These are phyloP conservation scores for Dothiorella sarmentorum DNA, from an alignment of 2,329 filamentous ascomycete genomes.

Conservation along the genomic window DNA sequence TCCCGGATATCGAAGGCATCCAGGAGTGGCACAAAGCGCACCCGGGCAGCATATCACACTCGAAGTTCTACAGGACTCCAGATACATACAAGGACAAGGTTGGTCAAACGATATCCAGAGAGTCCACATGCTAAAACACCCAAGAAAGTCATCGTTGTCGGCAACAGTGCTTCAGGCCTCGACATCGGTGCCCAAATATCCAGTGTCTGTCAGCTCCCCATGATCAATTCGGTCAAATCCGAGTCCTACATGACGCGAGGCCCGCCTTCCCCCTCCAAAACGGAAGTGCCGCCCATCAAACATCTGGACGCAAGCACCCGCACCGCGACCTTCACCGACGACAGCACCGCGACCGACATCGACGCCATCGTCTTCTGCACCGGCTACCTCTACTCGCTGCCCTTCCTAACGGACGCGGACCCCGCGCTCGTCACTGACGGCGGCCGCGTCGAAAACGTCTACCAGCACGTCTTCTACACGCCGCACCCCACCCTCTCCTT, in stretches of 20 bases:
- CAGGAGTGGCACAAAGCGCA: slow-evolving; percentile 38
- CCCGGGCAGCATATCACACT: slow-evolving; percentile 47
- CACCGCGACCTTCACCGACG: slow-evolving; percentile 65
- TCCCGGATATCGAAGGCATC: slow-evolving; percentile 43
- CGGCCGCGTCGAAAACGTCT: slow-evolving; percentile 66
- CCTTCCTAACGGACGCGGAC: slow-evolving; percentile 55
- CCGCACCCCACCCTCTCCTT: slow-evolving; percentile 76
- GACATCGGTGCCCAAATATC: slow-evolving; percentile 80
- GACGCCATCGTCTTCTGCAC: slow-evolving; percentile 84
- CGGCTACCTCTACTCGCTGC: slow-evolving; percentile 81
- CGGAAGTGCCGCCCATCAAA: slow-evolving; percentile 53
- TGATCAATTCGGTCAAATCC: slow-evolving; percentile 62
- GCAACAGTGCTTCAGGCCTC: slow-evolving; percentile 77
- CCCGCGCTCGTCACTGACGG: slow-evolving; percentile 65
- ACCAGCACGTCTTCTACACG: slow-evolving; percentile 75
- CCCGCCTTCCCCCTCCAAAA: slow-evolving; percentile 49
- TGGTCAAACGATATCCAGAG: neutral
- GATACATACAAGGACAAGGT: slow-evolving; percentile 56
- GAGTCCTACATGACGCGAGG: slow-evolving; percentile 45
- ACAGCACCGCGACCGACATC: slow-evolving; percentile 61
- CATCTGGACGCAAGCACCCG: slow-evolving; percentile 54
- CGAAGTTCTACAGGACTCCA: slow-evolving; percentile 73
- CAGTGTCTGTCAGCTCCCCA: slow-evolving; percentile 53
- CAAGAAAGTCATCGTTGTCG: slow-evolving; percentile 76
- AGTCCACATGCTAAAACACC: neutral